Evolutionary conservation across 306 rosid genomes (phyloP), one percentile per base, ranked within the genome.

Genomic region (Malus sylvestris): DNA sequence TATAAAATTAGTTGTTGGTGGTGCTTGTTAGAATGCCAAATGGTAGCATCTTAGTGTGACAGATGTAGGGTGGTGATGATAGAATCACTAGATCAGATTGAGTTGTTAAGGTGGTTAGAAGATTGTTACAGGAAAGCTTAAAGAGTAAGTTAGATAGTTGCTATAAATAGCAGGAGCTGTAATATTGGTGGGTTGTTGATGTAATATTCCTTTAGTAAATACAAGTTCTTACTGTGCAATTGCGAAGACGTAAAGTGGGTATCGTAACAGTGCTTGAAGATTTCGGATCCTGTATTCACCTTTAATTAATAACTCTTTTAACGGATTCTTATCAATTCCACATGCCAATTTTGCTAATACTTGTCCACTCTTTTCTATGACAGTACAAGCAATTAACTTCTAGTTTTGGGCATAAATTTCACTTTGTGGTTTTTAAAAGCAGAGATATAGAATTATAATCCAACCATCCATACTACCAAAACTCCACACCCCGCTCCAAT

Each of bases 311-410:
- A 44, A 74, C 71, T 57, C 71, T 45, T 75, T 32, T 1, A 52
- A 64, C 38, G 40, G 61, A 57, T 59, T 67, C 68, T 42, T 10
- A 59, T 42, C 51, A 11, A 42, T 61, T 63, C 82, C 61, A 64
- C 84, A 76, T 81, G 75, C 84, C 79, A 55, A 70, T 64, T 73
- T 77, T 62, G 81, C 68, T 70, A 68, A 33, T 46, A 42, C 71
- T 79, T 58, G 19, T 16, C 35, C 58, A 33, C 61, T 63, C 62
- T 68, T 71, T 71, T 23, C 46, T 55, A 10, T 71, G 6, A 73
- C 73, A 64, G 58, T 30, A 72, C 69, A 75, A 72, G 73, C 59
- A 32, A 77, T 46, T 60, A 65, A 73, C 76, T 82, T 80, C 81
- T 72, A 76, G 70, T 84, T 85, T 76, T 45, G 58, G 78, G 75